Evolutionary conservation across 139 green algal species (phyloP).

Genomic region (Bryopsis sp.): DNA sequence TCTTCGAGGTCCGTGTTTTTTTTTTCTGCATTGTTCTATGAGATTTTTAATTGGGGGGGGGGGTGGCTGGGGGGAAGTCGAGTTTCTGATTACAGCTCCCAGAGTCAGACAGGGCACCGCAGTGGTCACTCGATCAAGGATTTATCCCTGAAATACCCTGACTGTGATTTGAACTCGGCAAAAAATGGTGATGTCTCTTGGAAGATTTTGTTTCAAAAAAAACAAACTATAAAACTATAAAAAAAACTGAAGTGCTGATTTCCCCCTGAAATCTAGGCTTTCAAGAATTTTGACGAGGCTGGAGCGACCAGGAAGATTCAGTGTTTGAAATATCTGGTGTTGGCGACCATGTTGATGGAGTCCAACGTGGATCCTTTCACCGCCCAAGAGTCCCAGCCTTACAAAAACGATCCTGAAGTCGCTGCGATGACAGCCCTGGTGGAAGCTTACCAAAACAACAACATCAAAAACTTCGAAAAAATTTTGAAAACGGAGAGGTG

Average conservation of each 20-base stretch:
- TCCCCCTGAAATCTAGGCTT: conserved; percentile 51
- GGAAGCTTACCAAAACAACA: conserved; percentile 84
- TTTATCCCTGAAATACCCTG: no score
- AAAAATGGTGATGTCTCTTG: no score
- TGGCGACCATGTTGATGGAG: conserved; percentile 98
- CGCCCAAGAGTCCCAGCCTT: conserved; percentile 80
- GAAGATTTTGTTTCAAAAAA: not conserved
- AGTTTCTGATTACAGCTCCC: no score
- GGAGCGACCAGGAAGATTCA: conserved; percentile 67
- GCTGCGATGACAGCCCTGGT: conserved; percentile 94
- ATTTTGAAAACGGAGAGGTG: conserved; percentile 68
- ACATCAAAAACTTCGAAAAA: conserved; percentile 91
- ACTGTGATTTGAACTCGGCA: no score
- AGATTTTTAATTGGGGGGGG: no score
- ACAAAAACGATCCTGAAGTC: conserved; percentile 66
- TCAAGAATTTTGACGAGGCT: conserved; percentile 97
- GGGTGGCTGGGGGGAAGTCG: no score
- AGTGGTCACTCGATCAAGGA: no score
- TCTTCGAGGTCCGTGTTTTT: conserved; percentile 81
- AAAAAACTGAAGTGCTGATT: conserved; percentile 10
- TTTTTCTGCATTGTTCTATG: conserved; percentile 1
- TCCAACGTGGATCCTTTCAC: conserved; percentile 92
- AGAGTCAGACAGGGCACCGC: no score
- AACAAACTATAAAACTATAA: not conserved
- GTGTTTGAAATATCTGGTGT: conserved; percentile 98